Conservation (phyloP, 805 yeast genomes). For the Candida arabinofermentans region DNA sequence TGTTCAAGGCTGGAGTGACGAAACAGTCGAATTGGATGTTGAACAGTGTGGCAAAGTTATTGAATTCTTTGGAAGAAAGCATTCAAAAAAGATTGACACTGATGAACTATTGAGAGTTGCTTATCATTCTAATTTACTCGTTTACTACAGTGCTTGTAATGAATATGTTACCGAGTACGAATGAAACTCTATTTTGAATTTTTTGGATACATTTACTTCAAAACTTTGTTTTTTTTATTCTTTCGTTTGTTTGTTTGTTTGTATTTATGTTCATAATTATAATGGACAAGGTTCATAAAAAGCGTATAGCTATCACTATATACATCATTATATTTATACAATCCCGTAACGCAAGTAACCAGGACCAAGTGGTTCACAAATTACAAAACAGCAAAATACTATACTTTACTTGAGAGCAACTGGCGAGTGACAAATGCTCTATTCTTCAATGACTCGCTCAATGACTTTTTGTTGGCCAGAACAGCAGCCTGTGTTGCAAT, state of each 20-base stretch:
- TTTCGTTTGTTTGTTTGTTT: too few relatives aligned
- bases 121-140: neutral
- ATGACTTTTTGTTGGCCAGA: constrained; percentile 10
- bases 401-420: neutral
- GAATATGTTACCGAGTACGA: neutral
- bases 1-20: neutral
- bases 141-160: neutral
- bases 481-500: constrained; percentile 9
- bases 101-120: neutral
- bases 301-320: too few relatives aligned
- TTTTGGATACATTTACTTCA: too few relatives aligned
- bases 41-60: neutral
- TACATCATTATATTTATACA: too few relatives aligned
- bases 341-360: too few relatives aligned
- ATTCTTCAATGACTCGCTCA: constrained; percentile 8
- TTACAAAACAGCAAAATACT: neutral
- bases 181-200: too few relatives aligned
- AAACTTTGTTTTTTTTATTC: too few relatives aligned
- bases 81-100: neutral
- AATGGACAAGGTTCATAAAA: too few relatives aligned
- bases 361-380: too few relatives aligned
- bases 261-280: too few relatives aligned
- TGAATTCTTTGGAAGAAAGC: neutral
- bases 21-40: neutral
- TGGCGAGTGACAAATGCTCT: constrained; percentile 2